Evolutionary conservation across 768 basidiomycete species (phyloP).

Genomic region (Boletus pseudo-olivaceus): DNA sequence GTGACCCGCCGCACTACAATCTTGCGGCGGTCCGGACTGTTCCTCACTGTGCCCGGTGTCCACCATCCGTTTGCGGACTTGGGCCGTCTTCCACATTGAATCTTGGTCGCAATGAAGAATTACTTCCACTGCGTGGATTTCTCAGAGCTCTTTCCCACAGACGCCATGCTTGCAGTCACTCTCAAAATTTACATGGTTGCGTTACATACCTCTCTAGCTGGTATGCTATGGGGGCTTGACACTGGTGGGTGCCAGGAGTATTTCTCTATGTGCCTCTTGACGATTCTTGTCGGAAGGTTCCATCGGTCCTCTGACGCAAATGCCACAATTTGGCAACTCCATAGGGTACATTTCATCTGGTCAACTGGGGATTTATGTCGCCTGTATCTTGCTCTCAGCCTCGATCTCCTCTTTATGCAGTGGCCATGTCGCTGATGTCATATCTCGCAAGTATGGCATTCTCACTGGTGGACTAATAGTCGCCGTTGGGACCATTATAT

Average conservation of each 20-base stretch:
- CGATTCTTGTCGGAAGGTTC: slow-evolving; percentile 17
- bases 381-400: slow-evolving; percentile 42
- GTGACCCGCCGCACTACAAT: background rate
- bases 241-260: slow-evolving; percentile 17
- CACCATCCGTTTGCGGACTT: background rate
- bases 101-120: background rate
- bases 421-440: slow-evolving; percentile 43
- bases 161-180: slow-evolving; percentile 13
- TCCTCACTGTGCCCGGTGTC: background rate
- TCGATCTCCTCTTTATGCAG: slow-evolving; percentile 37
- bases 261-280: background rate
- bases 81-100: background rate
- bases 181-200: slow-evolving; percentile 27
- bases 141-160: background rate
- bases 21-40: background rate
- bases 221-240: slow-evolving; percentile 32
- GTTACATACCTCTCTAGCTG: slow-evolving; percentile 23
- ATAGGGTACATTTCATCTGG: slow-evolving; percentile 37
- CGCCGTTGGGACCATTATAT: slow-evolving; percentile 40
- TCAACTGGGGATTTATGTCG: slow-evolving; percentile 42
- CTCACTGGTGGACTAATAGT: slow-evolving; percentile 41
- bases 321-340: slow-evolving; percentile 40
- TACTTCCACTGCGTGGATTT: background rate
- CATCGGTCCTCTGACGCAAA: slow-evolving; percentile 45
- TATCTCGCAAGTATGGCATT: slow-evolving; percentile 46